phyloP scores from a whole-genome alignment of 2,329 filamentous ascomycete genomes.

The Monosporascus sp. region DNA sequence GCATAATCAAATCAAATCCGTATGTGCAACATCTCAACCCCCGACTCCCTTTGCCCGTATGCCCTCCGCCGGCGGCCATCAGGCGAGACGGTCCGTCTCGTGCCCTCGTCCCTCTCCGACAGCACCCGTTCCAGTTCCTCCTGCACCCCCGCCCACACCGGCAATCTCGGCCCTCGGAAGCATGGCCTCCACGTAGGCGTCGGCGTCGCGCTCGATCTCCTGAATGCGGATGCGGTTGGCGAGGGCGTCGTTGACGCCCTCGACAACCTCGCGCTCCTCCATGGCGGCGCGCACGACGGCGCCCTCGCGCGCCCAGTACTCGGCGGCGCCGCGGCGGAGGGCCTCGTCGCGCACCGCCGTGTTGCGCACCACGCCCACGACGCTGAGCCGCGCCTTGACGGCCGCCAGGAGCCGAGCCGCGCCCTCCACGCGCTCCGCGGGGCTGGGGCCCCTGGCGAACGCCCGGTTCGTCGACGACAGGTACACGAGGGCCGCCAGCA shows the following conservation, averaged over 20 bases:
- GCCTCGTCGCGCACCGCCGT: slow-evolving; percentile 68
- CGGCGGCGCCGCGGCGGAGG: slow-evolving; percentile 59
- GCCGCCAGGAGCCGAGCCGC: slow-evolving; percentile 51
- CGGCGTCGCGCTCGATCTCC: slow-evolving; percentile 58
- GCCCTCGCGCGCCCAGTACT: slow-evolving; percentile 79
- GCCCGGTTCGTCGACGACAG: slow-evolving; percentile 75
- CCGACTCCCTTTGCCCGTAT: too few relatives aligned
- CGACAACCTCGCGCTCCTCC: slow-evolving; percentile 71
- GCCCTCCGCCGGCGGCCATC: too few relatives aligned
- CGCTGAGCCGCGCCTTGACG: slow-evolving; percentile 62
- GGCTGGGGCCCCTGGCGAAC: slow-evolving; percentile 56
- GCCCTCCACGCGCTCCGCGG: slow-evolving; percentile 62
- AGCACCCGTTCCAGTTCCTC: not conserved
- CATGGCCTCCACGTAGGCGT: slow-evolving; percentile 50
- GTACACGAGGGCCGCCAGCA: slow-evolving; percentile 64
- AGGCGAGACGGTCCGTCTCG: not conserved
- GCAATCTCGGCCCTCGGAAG: slow-evolving; percentile 28
- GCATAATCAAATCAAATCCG: too few relatives aligned
- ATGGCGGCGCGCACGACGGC: slow-evolving; percentile 67
- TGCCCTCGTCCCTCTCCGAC: not conserved
- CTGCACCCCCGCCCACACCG: slow-evolving; percentile 9
- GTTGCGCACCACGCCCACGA: slow-evolving; percentile 73
- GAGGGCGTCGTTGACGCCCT: slow-evolving; percentile 64
- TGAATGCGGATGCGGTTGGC: slow-evolving; percentile 58
- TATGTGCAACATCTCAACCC: too few relatives aligned